phyloP scores from a whole-genome alignment of 1,139 yeast genomes.

The Casaregolazyma suthepensis region DNA sequence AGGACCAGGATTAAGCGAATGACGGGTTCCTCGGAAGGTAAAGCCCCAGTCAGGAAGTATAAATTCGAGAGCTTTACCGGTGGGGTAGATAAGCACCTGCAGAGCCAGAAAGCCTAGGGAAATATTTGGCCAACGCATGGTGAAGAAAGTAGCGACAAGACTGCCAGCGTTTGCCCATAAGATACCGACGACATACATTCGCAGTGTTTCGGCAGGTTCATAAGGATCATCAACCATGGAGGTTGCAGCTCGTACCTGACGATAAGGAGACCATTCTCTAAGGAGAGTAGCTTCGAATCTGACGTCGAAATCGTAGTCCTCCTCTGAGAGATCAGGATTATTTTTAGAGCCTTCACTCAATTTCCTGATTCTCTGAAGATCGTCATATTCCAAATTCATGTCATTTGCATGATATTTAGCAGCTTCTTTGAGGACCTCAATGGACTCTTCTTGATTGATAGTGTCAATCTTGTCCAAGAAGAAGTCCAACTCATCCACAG shows the following conservation, averaged over 20 bases:
- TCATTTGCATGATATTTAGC: constrained; percentile 42
- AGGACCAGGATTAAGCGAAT: constrained; percentile 51
- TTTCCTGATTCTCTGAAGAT: constrained; percentile 6
- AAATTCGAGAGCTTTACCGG: constrained; percentile 38
- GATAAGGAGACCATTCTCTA: constrained; percentile 43
- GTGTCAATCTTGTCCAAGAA: constrained; percentile 37
- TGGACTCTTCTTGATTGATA: constrained; percentile 37
- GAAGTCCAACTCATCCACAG: constrained; percentile 17
- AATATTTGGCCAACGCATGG: constrained; percentile 50
- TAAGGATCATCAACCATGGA: constrained; percentile 41
- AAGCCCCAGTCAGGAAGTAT: constrained; percentile 47
- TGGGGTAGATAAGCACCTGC: constrained; percentile 53
- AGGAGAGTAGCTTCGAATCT: constrained; percentile 37
- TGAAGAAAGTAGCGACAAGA: constrained; percentile 52
- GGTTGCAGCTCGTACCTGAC: constrained; percentile 44
- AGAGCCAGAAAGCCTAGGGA: constrained; percentile 41
- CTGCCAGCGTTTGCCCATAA: constrained; percentile 52
- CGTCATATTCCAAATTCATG: constrained; percentile 8
- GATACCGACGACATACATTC: constrained; percentile 50
- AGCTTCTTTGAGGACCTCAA: constrained; percentile 38
- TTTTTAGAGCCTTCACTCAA: constrained; percentile 15
- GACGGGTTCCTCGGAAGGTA: constrained; percentile 34
- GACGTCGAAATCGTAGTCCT: constrained; percentile 29
- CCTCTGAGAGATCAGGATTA: constrained; percentile 8
- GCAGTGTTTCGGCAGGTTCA: constrained; percentile 46